These are phyloP conservation scores for Saccharomycopsis selenospora DNA, from an alignment of 805 yeast species.

Conservation along the genomic window DNA sequence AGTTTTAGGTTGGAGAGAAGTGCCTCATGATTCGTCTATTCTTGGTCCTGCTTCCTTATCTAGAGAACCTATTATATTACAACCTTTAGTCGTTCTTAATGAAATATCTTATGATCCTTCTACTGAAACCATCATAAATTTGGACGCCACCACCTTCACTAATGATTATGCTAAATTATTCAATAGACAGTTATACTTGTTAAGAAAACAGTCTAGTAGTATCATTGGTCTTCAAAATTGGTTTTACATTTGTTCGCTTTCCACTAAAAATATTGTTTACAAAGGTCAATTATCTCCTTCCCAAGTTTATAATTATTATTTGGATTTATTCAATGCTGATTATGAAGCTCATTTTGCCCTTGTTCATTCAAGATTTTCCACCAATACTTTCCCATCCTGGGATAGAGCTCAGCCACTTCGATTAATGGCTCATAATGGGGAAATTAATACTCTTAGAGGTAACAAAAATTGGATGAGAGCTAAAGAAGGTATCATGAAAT, in stretches of 20 bases:
- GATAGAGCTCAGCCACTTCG: slow-evolving; percentile 98
- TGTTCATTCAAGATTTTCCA: slow-evolving; percentile 95
- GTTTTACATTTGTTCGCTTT: slow-evolving; percentile 93
- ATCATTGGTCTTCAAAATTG: slow-evolving; percentile 92
- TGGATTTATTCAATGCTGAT: slow-evolving; percentile 84
- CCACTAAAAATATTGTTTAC: slow-evolving; percentile 85
- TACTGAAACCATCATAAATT: slow-evolving; percentile 21
- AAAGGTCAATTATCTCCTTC: slow-evolving; percentile 97
- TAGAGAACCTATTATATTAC: slow-evolving; percentile 85
- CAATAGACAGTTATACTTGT: slow-evolving; percentile 75
- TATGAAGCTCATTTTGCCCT: slow-evolving; percentile 93
- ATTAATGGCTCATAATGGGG: slow-evolving; percentile 98
- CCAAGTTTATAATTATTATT: slow-evolving; percentile 92
- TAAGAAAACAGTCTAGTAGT: slow-evolving; percentile 85
- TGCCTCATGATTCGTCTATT: slow-evolving; percentile 90
- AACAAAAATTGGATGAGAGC: slow-evolving; percentile 99
- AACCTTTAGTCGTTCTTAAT: slow-evolving; percentile 80
- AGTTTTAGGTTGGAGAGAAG: slow-evolving; percentile 91
- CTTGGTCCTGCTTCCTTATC: slow-evolving; percentile 92
- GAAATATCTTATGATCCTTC: slow-evolving; percentile 35
- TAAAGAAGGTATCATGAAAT: slow-evolving; percentile 93
- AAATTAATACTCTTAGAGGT: slow-evolving; percentile 93
- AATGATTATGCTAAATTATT: slow-evolving; percentile 52
- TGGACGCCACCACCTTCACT: slow-evolving; percentile 49
- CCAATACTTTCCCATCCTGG: slow-evolving; percentile 99